These are phyloP conservation scores for Akanthomyces lecanii DNA, from an alignment of 2,329 filamentous ascomycete species.

Conservation along the genomic window DNA sequence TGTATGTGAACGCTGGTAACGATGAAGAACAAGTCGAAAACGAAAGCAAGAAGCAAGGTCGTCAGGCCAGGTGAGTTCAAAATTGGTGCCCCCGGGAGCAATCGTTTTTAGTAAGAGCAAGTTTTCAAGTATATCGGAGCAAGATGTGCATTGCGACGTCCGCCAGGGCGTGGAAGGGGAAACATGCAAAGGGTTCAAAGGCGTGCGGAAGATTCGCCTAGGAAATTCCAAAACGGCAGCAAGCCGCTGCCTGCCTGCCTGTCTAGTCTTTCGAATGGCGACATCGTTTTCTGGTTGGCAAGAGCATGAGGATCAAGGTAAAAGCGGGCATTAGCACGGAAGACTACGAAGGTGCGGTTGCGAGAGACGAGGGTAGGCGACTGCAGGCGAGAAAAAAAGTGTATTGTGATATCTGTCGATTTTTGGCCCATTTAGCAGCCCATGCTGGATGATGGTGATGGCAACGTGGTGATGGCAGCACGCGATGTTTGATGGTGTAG, in stretches of 20 bases:
- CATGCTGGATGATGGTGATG: not conserved
- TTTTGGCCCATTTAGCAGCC: not conserved
- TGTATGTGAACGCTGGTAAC: slow-evolving; percentile 3
- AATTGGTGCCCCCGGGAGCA: not conserved
- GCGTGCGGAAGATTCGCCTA: not conserved
- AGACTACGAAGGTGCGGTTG: slow-evolving; percentile 9
- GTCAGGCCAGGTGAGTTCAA: not conserved
- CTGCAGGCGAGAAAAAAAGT: not conserved
- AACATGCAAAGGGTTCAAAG: not conserved
- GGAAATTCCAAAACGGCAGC: not conserved
- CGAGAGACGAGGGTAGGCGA: not conserved
- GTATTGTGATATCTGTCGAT: not conserved
- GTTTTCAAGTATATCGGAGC: slow-evolving; percentile 14
- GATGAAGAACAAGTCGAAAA: slow-evolving; percentile 11
- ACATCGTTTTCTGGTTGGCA: slow-evolving; percentile 3
- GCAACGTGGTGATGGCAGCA: not conserved
- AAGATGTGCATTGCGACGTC: slow-evolving; percentile 14
- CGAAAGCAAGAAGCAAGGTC: not conserved
- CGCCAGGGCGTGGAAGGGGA: not conserved
- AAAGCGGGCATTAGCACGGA: not conserved
- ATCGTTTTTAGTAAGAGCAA: slow-evolving; percentile 13
- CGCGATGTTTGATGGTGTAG: not conserved
- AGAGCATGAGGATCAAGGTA: not conserved
- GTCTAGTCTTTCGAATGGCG: not conserved
- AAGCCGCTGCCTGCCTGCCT: not conserved